phyloP scores from a whole-genome alignment of 805 yeast genomes.

The Saccharomycopsis fodiens region DNA sequence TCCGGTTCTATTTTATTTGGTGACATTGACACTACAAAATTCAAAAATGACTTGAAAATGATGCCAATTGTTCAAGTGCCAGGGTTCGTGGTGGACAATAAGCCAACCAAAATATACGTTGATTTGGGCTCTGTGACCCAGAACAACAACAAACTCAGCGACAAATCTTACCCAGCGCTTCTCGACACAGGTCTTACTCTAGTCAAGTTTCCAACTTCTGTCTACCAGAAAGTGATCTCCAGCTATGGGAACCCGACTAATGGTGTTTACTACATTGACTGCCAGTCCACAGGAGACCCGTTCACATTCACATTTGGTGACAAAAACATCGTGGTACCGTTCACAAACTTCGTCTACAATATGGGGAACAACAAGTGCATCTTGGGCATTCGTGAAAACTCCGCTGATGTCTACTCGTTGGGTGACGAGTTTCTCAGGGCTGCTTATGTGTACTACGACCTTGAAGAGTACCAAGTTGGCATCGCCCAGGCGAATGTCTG shows the following conservation, averaged over 20 bases:
- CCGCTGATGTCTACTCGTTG: constrained; percentile 31
- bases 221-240: constrained; percentile 2
- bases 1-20: constrained; percentile 7
- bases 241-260: constrained; percentile 21
- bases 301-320: constrained; percentile 45
- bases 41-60: background rate
- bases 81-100: background rate
- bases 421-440: constrained; percentile 48
- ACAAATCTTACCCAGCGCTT: constrained; percentile 2
- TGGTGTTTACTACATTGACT: constrained; percentile 41
- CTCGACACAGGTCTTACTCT: constrained; percentile 8
- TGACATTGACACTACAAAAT: constrained; percentile 8
- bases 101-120: background rate
- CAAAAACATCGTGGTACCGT: constrained; percentile 41
- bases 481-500: constrained; percentile 34
- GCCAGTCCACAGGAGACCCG: constrained; percentile 31
- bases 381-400: constrained; percentile 33
- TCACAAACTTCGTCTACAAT: constrained; percentile 23
- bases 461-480: constrained; percentile 35
- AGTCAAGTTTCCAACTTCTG: constrained; percentile 1
- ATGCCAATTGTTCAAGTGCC: constrained; percentile 1
- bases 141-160: background rate
- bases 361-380: constrained; percentile 33
- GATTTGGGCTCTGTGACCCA: background rate
- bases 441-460: constrained; percentile 47